Conservation (phyloP, 257 asterid genomes). For the Ajuga chamaepitys region DNA sequence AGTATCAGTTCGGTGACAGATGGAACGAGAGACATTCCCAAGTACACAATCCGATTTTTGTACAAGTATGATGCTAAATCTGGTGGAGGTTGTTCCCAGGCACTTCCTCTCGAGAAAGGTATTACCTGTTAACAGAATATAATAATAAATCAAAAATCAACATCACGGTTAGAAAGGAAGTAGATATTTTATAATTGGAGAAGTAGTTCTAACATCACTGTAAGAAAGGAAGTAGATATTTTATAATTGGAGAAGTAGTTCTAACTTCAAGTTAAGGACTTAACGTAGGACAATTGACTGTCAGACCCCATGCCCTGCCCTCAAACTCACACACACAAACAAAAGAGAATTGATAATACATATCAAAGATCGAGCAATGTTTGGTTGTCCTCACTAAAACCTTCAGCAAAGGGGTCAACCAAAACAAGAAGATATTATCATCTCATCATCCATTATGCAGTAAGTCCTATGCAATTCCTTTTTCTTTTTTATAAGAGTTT, state of each 20-base stretch:
- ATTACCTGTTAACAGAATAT: constrained; percentile 56
- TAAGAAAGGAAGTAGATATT: not conserved
- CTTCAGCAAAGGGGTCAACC: too few relatives aligned
- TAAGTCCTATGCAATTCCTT: too few relatives aligned
- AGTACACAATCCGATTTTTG: constrained; percentile 79
- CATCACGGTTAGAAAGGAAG: constrained; percentile 4
- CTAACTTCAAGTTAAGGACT: too few relatives aligned
- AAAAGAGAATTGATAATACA: too few relatives aligned
- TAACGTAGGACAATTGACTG: too few relatives aligned
- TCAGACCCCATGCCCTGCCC: too few relatives aligned
- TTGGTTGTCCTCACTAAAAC: too few relatives aligned
- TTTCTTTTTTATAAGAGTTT: too few relatives aligned
- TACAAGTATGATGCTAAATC: constrained; percentile 87
- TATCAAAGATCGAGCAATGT: too few relatives aligned
- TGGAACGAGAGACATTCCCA: constrained; percentile 94
- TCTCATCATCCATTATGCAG: too few relatives aligned
- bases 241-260: not conserved
- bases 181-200: not conserved
- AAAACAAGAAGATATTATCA: too few relatives aligned
- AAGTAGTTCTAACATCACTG: constrained; percentile 11
- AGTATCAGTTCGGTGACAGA: constrained; percentile 87
- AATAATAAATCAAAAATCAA: not conserved
- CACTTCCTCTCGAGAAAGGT: constrained; percentile 83
- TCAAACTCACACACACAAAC: too few relatives aligned
- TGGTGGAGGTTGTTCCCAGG: constrained; percentile 94